Base-by-base conservation (phyloP, 169 alveolate species). In the Babesia gibsoni region DNA sequence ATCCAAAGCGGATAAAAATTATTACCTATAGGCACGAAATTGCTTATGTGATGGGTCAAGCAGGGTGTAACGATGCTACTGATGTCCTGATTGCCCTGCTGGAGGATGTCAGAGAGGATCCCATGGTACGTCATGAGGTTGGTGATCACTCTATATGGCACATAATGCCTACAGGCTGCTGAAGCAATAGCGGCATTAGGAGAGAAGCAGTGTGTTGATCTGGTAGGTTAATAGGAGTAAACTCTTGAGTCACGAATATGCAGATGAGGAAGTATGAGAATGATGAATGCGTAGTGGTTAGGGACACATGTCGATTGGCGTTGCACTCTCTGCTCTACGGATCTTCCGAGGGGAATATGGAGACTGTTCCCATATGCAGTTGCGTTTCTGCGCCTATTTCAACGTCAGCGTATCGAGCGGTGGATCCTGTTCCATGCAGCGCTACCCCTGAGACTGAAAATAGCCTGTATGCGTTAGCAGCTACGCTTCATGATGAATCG, bases 101-200 rank as follows among this genome's bases (percentile, higher is more conserved):
- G 58, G 86, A 77, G 33, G 94, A 94, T 59, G 74, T 49, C 23
- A 64, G 63, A 8, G 96, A 91, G 58, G 89, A 84, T 66, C 92
- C 91, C 37, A 92, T 94, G 91, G 96, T 91, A 33, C 61, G 97
- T 18, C 97, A 94, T 41, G 97, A 94, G 88, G 95, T 92, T 25
- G 81, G 91, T 20, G n/a, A n/a, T n/a, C 85, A 70, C 23, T 74
- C 83, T 18, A 29, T 37, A 30, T 77, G 3, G 39, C 20, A 25
- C 27, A 2, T 30, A 20, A 8, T 32, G 42, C 18, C 52, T 29
- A 23, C 29, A 52, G 87, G 94, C 91, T 35, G 93, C 77, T 33
- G 94, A 67, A 49, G 94, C 91, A 53, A 67, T 83, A 63, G 94
- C 89, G n/a, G 93, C 91, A n/a, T 65, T 82, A 16, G 91, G 87